These are phyloP conservation scores for Nitzschia sp. DNA, from an alignment of 108 stramenopile species.

Conservation along the genomic window DNA sequence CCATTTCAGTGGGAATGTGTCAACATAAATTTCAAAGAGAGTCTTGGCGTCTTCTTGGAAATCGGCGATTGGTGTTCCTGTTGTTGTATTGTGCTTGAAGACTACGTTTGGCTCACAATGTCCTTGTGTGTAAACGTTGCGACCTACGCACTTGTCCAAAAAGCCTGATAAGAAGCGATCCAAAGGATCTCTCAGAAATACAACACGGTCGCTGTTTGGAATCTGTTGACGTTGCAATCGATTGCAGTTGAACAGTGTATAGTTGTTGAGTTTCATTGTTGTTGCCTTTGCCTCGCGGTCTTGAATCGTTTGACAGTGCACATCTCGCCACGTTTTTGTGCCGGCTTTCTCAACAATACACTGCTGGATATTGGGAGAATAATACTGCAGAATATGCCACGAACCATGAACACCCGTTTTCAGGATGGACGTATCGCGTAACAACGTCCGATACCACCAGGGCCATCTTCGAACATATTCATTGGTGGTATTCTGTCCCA, in stretches of 20 bases:
- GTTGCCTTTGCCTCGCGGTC: not conserved
- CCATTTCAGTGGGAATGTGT: conserved; percentile 65
- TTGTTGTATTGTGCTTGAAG: not conserved
- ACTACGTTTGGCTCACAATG: not conserved
- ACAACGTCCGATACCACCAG: conserved; percentile 67
- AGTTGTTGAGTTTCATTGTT: not conserved
- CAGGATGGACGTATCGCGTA: conserved; percentile 32
- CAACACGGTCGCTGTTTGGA: conserved; percentile 13
- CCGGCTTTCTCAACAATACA: conserved; percentile 54
- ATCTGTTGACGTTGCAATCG: not conserved
- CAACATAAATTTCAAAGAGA: conserved; percentile 62
- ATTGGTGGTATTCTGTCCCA: too few species aligned
- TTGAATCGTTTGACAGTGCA: conserved; percentile 16
- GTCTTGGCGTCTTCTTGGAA: conserved; percentile 29
- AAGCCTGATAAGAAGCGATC: conserved; percentile 64
- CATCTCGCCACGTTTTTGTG: conserved; percentile 34
- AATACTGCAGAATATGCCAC: conserved; percentile 54
- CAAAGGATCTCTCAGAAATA: conserved; percentile 67
- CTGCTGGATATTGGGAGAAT: conserved; percentile 37
- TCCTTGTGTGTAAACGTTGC: not conserved
- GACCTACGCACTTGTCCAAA: conserved; percentile 44
- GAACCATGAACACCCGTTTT: conserved; percentile 28
- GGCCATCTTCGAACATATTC: conserved; percentile 39
- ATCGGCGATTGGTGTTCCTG: conserved; percentile 3
- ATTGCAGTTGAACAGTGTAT: not conserved